Evolutionary conservation across 805 yeast species (phyloP), one percentile per base, ranked within the genome.

Genomic region (Zygotorulaspora sp.): DNA sequence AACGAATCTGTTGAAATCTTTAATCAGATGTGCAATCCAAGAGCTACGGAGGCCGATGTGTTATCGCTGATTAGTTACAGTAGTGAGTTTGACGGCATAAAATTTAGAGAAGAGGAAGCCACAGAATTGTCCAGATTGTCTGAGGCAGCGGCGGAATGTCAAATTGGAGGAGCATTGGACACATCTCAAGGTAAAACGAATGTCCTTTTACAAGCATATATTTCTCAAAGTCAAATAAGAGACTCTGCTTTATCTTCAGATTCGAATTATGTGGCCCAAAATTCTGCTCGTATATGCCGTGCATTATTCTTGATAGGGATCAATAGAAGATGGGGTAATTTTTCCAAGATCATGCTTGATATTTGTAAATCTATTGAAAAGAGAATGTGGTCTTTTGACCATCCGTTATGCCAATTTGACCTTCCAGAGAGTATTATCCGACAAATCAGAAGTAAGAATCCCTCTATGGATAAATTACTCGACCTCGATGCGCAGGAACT

Each of bases 211-310:
- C 99, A 92, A 59, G 80, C 97, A 0, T 94, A 73, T 58, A 83
- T 92, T 20, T 87, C 97, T 0, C 78, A 80, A 40, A 78, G 87
- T 1, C 51, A 60, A 8, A 75, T 89, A 24, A 76, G 72, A 41
- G 96, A 87, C 41, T 78, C 96, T 3, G 83, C 98, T 0, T 66
- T 92, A 41, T 68, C 76, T 2, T 86, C 97, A 0, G 98, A 92
- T 61, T 72, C 85, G 33, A 83, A 86, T 45, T 92, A 92, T 58
- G 95, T 92, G 40, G 97, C 97, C 1, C 98, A 92, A 54, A 92
- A 92, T 54, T 75, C 97, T 3, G 87, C 90, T 1, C 79, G 99
- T 68, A 90, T 92, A 22, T 78, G 95, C 48, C 75, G 97, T 17
- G 96, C 98, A 0, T 67, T 94, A 33, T 88, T 92, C 50, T 65